Evolutionary conservation across 441 rosid genomes (phyloP).

Genomic region (Rhodomyrtus psidioides): DNA sequence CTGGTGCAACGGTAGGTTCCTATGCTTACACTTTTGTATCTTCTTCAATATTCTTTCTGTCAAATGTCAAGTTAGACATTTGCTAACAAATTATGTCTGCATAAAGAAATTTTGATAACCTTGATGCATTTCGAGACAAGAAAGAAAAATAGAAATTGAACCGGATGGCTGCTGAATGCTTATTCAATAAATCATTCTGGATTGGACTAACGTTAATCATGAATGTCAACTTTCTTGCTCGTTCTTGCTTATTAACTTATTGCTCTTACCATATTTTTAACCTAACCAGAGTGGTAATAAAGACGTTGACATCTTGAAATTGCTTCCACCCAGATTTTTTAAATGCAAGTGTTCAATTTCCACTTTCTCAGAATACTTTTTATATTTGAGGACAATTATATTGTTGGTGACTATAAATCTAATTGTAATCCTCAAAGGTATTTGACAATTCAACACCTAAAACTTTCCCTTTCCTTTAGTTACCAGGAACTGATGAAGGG

Average conservation of each 20-base stretch:
- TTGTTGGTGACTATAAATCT: not conserved
- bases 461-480: constrained; percentile 25
- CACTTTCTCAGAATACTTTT: not conserved
- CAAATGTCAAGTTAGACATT: not conserved
- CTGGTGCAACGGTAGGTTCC: constrained; percentile 53
- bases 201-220: not conserved
- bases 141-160: not conserved
- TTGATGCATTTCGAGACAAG: not conserved
- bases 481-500: constrained; percentile 76
- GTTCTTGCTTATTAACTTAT: not conserved
- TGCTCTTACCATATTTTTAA: not conserved
- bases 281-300: not conserved
- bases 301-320: not conserved
- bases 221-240: not conserved
- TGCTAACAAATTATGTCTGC: not conserved
- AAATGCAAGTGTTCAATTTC: not conserved
- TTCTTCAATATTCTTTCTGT: not conserved
- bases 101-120: not conserved
- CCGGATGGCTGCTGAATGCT: not conserved
- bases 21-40: not conserved
- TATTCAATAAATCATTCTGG: not conserved
- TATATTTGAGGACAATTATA: not conserved
- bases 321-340: not conserved
- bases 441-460: not conserved
- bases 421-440: not conserved